A percentile compares a stretch with the other conserved stretches of the same genome.
These are phyloP conservation scores for Toxoplasma gondii DNA, from an alignment of 169 alveolate species.

Conservation along the genomic window DNA sequence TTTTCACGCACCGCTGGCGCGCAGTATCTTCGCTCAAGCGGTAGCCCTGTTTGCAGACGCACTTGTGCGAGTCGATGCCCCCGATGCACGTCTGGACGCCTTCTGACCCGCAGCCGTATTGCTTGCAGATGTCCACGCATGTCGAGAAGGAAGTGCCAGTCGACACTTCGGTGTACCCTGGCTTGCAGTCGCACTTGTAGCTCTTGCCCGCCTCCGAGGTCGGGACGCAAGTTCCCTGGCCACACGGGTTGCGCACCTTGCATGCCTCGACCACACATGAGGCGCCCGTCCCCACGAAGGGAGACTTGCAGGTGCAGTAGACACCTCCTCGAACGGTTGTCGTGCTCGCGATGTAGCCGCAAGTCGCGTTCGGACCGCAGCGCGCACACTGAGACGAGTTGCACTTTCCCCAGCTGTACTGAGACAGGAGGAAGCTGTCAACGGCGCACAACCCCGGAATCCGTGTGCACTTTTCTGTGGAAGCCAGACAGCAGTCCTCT, in stretches of 20 bases:
- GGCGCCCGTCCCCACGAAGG: conserved; percentile 36
- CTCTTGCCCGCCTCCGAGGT: neutral
- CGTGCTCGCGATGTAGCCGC: neutral
- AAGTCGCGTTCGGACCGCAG: conserved; percentile 24
- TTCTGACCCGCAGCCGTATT: neutral
- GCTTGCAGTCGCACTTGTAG: conserved; percentile 5
- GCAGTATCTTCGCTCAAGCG: neutral
- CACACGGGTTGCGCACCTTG: conserved; percentile 4
- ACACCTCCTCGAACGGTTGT: neutral
- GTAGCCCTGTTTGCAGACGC: conserved; percentile 34
- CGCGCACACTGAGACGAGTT: conserved; percentile 11
- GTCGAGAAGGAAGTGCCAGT: neutral
- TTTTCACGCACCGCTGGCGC: neutral
- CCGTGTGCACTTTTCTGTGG: neutral
- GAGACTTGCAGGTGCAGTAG: conserved; percentile 26
- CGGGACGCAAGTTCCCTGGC: conserved; percentile 15
- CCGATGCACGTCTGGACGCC: conserved; percentile 38
- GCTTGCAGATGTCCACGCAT: conserved; percentile 6
- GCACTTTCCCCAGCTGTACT: conserved; percentile 27
- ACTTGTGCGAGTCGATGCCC: neutral
- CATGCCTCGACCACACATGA: neutral
- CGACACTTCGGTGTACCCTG: neutral
- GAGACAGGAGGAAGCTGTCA: neutral
- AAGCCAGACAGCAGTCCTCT: conserved; percentile 1
- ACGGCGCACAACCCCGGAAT: neutral